Conservation (phyloP, 1,284 basidiomycete species). For the Ceratobasidium sp. region DNA sequence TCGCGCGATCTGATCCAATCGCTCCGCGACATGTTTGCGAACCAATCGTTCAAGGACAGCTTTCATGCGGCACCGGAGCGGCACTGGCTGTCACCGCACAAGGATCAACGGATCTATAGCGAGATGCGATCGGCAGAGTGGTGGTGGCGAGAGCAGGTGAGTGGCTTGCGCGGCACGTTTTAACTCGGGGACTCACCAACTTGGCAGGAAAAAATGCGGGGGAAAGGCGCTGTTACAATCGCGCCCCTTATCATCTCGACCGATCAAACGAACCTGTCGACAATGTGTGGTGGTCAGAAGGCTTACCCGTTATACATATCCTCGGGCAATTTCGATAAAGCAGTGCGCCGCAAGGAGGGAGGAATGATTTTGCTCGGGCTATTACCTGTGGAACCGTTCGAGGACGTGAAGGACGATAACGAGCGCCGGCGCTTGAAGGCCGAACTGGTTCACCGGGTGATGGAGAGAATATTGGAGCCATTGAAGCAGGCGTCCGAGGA, state of each 20-base stretch:
- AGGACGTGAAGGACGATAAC: constrained; percentile 15
- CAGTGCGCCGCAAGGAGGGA: constrained; percentile 15
- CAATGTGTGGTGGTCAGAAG: constrained; percentile 19
- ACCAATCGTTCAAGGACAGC: not conserved
- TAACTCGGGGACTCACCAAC: not conserved
- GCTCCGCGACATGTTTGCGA: not conserved
- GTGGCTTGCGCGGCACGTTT: not conserved
- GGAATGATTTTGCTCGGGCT: constrained; percentile 34
- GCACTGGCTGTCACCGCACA: not conserved
- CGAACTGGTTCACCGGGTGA: constrained; percentile 13
- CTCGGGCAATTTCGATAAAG: constrained; percentile 39
- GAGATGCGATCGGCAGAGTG: not conserved
- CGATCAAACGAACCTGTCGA: constrained; percentile 15
- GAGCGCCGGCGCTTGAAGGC: constrained; percentile 7
- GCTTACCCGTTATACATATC: constrained; percentile 23
- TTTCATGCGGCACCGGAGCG: not conserved
- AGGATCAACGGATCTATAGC: not conserved
- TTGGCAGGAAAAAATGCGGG: not conserved
- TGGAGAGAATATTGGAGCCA: constrained; percentile 18
- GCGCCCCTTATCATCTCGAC: constrained; percentile 5
- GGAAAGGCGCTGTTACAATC: not conserved
- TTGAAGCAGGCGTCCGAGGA: constrained; percentile 8
- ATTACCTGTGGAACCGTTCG: constrained; percentile 38
- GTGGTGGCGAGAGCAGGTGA: constrained; percentile 19
- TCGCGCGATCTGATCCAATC: not conserved